Evolutionary conservation across 345 rosid species (phyloP).

Genomic region (Populus davidiana): DNA sequence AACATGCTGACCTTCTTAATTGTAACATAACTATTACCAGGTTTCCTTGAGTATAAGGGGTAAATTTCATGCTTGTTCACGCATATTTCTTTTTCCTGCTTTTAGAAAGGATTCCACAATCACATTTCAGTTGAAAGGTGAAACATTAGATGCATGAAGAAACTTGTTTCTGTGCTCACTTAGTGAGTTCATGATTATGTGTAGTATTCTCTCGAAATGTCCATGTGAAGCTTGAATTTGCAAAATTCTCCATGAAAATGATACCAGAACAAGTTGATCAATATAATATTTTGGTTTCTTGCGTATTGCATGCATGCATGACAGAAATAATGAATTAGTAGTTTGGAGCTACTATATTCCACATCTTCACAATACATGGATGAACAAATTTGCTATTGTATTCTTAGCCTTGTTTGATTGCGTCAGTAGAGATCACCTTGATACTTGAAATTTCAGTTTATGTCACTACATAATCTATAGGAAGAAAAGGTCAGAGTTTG

Average conservation of each 20-base stretch:
- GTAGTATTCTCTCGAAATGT: not conserved
- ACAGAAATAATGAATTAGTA: not conserved
- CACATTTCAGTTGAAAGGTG: not conserved
- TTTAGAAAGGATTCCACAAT: not conserved
- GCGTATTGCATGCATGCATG: not conserved
- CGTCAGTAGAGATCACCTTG: not conserved
- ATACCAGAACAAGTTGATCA: not conserved
- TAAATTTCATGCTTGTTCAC: not conserved
- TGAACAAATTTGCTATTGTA: not conserved
- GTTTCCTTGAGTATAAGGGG: not conserved
- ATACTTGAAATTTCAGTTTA: not conserved
- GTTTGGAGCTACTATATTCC: not conserved
- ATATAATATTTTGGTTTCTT: not conserved
- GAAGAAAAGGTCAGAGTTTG: not conserved
- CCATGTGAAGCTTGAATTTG: not conserved
- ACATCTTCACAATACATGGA: not conserved
- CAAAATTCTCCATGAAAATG: not conserved
- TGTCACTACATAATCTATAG: not conserved
- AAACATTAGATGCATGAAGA: not conserved
- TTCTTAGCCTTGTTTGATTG: not conserved
- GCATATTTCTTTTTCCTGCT: not conserved
- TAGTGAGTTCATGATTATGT: not conserved
- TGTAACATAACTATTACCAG: not conserved
- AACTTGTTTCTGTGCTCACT: not conserved
- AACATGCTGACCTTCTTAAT: not conserved